Evolutionary conservation across 257 asterid genomes (phyloP).

Genomic region (Solanum sitiens): DNA sequence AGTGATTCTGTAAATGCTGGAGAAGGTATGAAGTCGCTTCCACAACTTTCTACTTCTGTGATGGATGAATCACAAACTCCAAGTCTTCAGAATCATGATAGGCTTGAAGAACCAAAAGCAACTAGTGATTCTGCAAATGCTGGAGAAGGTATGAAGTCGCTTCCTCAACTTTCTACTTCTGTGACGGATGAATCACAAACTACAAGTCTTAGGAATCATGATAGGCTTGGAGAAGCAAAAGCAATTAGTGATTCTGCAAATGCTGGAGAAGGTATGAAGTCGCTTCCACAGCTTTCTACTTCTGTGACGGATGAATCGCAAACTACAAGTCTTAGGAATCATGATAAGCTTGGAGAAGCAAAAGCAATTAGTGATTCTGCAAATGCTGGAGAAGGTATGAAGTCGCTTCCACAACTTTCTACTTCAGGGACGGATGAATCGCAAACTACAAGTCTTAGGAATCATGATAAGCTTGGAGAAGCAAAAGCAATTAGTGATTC

Average conservation of each 20-base stretch:
- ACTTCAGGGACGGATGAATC: conserved; percentile 7
- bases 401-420: conserved; percentile 1
- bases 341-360: too few relatives aligned
- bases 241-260: conserved; percentile 9
- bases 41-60: conserved; percentile 4
- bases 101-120: conserved; percentile 7
- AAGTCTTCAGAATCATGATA: not conserved
- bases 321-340: not conserved
- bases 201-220: not conserved
- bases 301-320: conserved; percentile 4
- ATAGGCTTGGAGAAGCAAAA: conserved; percentile 5
- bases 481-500: too few relatives aligned
- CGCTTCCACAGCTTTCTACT: conserved; percentile 1
- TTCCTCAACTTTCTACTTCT: conserved; percentile 2
- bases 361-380: not conserved
- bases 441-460: not conserved
- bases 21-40: conserved; percentile 12
- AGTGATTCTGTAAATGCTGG: conserved; percentile 13
- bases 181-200: conserved; percentile 5
- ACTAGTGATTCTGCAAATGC: conserved; percentile 10
- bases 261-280: conserved; percentile 17
- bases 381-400: conserved; percentile 17
- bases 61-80: conserved; percentile 2
- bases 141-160: conserved; percentile 19
- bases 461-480: not conserved